Percentiles rank a stretch among this genome's conserved stretches.
phyloP scores from a whole-genome alignment of 140 eudicot species.

The Cichorium intybus region DNA sequence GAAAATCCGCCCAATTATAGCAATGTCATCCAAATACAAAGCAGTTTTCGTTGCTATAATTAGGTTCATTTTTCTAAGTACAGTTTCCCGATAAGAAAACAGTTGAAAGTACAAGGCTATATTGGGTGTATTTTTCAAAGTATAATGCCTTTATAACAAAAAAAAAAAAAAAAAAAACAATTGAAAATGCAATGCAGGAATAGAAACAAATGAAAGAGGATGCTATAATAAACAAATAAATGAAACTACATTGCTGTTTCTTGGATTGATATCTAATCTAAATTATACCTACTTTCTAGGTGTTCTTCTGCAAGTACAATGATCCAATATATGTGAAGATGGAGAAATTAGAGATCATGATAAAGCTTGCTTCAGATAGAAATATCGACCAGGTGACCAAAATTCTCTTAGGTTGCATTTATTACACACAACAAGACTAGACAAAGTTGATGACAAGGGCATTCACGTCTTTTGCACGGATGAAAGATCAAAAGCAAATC shows the following conservation, averaged over 20 bases:
- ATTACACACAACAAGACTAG: background rate
- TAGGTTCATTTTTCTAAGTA: too few species aligned
- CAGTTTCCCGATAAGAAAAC: too few species aligned
- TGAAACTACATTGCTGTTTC: too few species aligned
- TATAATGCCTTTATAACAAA: too few species aligned
- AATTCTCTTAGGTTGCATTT: background rate
- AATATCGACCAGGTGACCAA: constrained; percentile 79
- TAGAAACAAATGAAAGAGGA: too few species aligned
- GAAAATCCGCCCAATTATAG: background rate
- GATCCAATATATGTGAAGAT: constrained; percentile 93
- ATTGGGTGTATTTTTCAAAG: background rate
- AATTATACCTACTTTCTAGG: constrained; percentile 39
- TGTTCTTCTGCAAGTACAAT: constrained; percentile 97
- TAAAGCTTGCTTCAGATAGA: constrained; percentile 96
- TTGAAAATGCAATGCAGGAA: too few species aligned
- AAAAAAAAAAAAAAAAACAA: too few species aligned
- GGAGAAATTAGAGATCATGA: constrained; percentile 94
- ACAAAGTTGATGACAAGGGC: too few species aligned
- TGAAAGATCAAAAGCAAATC: too few species aligned
- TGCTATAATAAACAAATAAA: too few species aligned
- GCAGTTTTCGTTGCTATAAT: background rate
- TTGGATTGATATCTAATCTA: background rate
- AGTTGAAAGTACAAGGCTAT: too few species aligned
- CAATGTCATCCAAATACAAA: background rate
- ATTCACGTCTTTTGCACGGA: too few species aligned